These are phyloP conservation scores for Epicoccum sorghinum DNA, from an alignment of 2,329 filamentous ascomycete species.

Conservation along the genomic window DNA sequence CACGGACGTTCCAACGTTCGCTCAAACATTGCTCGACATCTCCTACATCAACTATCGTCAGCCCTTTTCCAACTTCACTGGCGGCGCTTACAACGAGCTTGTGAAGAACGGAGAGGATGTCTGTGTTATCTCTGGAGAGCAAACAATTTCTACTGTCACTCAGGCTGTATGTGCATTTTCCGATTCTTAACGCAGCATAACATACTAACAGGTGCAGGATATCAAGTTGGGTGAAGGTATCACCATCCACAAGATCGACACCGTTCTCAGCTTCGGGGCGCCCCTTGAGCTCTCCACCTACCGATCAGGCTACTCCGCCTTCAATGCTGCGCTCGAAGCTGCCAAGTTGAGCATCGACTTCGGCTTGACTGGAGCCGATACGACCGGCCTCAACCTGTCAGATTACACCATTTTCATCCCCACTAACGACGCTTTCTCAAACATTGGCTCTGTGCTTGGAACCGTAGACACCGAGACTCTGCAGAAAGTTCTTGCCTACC, in stretches of 20 bases:
- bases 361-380: constrained; percentile 21
- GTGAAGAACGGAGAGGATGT: constrained; percentile 50
- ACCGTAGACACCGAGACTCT: constrained; percentile 26
- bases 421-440: constrained; percentile 73
- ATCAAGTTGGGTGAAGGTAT: constrained; percentile 35
- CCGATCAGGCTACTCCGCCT: constrained; percentile 31
- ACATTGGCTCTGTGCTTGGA: constrained; percentile 48
- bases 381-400: constrained; percentile 39
- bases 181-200: background rate
- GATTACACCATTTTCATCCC: constrained; percentile 85
- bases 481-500: constrained; percentile 32
- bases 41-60: constrained; percentile 42
- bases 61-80: constrained; percentile 62
- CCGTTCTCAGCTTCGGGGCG: constrained; percentile 33
- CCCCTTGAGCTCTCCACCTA: constrained; percentile 37
- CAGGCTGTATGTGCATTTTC: constrained; percentile 49
- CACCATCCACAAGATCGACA: constrained; percentile 36
- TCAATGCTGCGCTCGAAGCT: constrained; percentile 30
- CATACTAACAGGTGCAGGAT: constrained; percentile 19
- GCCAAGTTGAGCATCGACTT: constrained; percentile 31
- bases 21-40: constrained; percentile 57
- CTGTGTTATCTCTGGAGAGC: constrained; percentile 58
- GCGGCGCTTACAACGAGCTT: constrained; percentile 61
- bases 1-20: constrained; percentile 49
- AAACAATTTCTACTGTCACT: constrained; percentile 55